Conservation (phyloP, 177 flowering plant species). For the Vitis hybrid region DNA sequence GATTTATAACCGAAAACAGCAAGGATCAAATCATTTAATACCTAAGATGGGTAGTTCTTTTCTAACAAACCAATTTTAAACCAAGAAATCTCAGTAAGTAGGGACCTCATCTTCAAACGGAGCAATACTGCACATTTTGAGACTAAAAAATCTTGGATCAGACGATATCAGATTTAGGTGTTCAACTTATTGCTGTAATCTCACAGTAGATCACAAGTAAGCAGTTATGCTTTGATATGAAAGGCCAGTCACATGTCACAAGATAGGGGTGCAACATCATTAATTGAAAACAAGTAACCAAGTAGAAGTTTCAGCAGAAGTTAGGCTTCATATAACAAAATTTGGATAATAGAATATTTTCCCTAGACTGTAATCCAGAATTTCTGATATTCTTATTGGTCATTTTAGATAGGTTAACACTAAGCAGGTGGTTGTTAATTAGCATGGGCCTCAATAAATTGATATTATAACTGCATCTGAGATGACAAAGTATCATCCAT, state of each 20-base stretch:
- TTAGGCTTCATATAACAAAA: neutral
- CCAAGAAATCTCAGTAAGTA: too few species aligned
- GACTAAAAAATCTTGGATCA: neutral
- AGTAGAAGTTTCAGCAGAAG: neutral
- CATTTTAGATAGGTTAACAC: conserved; percentile 19
- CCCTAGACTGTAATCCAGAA: conserved; percentile 7
- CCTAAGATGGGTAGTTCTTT: neutral
- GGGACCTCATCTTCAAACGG: neutral
- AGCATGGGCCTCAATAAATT: conserved; percentile 21
- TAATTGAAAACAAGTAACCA: neutral
- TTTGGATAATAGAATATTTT: neutral
- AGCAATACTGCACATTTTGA: neutral
- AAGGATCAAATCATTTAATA: neutral
- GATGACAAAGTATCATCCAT: neutral
- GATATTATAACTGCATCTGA: neutral
- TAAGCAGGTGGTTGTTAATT: conserved; percentile 11
- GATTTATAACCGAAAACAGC: neutral
- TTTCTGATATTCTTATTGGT: conserved; percentile 13
- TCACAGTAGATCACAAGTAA: neutral
- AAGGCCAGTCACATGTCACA: neutral
- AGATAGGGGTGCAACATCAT: neutral
- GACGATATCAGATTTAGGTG: neutral
- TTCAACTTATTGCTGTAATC: conserved; percentile 2
- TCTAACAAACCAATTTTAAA: too few species aligned
- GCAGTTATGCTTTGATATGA: neutral